Evolutionary conservation across 1,139 yeast species (phyloP).

Genomic region (Taphrina communis): DNA sequence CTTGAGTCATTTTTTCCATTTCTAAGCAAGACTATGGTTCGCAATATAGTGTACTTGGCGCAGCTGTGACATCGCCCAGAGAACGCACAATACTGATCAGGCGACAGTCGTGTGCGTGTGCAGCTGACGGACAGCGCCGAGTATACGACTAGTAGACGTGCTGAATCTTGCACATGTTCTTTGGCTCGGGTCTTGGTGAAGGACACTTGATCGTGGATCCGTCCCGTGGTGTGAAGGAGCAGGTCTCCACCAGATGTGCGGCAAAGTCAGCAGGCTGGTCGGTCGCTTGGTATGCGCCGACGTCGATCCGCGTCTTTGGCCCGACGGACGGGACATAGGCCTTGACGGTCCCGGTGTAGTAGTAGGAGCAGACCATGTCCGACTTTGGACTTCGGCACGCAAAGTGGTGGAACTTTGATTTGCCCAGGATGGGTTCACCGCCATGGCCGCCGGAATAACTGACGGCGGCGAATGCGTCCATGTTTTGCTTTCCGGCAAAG

Average conservation of each 20-base stretch:
- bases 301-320: not conserved
- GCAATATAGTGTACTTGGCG: no score
- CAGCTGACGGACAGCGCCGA: no score
- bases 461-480: slow-evolving; percentile 2
- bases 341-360: not conserved
- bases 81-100: no score
- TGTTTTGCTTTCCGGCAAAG: not conserved
- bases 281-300: not conserved
- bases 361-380: not conserved
- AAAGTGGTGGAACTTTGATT: not conserved
- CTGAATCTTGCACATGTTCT: not conserved
- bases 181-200: not conserved
- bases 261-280: not conserved
- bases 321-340: not conserved
- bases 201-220: not conserved
- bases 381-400: not conserved
- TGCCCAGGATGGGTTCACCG: slow-evolving; percentile 2
- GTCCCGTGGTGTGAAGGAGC: not conserved
- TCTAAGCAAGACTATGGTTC: no score
- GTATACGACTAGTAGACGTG: not conserved
- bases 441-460: not conserved
- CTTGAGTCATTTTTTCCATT: no score
- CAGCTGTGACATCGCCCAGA: no score
- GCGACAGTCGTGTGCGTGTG: no score
- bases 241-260: slow-evolving; percentile 2